These are phyloP conservation scores for Backusella westeae DNA, from an alignment of 192 early-diverging fungal species.

Conservation along the genomic window DNA sequence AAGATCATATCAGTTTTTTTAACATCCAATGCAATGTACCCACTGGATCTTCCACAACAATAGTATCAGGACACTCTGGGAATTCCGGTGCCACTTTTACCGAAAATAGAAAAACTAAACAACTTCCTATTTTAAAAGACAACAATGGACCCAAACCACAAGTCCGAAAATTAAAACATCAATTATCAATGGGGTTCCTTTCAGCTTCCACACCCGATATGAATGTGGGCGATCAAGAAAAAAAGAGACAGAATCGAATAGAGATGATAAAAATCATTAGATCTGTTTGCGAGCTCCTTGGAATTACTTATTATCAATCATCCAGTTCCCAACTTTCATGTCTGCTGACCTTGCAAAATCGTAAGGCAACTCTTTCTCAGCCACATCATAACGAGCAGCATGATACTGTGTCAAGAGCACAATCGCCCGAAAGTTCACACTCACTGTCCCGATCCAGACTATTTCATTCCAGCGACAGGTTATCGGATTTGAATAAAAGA, in stretches of 20 bases:
- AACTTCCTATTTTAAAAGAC: neutral
- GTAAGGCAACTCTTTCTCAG: neutral
- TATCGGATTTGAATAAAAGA: constrained; percentile 12
- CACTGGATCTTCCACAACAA: constrained; percentile 2
- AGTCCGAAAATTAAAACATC: neutral
- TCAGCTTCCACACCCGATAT: neutral
- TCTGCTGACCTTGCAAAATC: constrained; percentile 25
- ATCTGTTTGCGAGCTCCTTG: constrained; percentile 29
- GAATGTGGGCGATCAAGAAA: neutral
- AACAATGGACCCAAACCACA: neutral
- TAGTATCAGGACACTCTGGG: neutral
- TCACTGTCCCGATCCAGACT: constrained; percentile 11
- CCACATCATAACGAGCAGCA: neutral
- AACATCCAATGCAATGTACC: constrained; percentile 18
- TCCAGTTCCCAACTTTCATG: constrained; percentile 18
- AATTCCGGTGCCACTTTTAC: neutral
- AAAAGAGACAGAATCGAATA: neutral
- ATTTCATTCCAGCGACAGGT: constrained; percentile 6
- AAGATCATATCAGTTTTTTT: constrained; percentile 25
- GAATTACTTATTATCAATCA: constrained; percentile 25
- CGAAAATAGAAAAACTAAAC: neutral
- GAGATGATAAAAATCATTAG: constrained; percentile 17
- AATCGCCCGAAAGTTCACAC: neutral
- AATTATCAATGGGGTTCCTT: constrained; percentile 4
- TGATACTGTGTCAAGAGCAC: neutral